phyloP scores from a whole-genome alignment of 2,329 filamentous ascomycete species.

The Ceratocystis lukuohia region DNA sequence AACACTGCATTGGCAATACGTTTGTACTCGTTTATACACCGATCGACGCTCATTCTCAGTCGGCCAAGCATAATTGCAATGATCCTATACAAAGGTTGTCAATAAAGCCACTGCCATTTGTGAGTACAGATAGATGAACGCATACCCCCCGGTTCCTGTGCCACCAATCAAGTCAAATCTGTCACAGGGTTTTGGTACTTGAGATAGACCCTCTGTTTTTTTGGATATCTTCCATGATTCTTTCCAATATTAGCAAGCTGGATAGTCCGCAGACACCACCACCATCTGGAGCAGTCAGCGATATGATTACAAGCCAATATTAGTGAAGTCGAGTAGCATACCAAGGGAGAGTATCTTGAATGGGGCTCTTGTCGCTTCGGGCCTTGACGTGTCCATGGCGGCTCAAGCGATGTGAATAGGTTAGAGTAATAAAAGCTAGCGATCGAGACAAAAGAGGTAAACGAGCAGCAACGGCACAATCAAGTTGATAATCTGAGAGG shows the following conservation, averaged over 20 bases:
- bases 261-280: constrained; percentile 12
- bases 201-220: constrained; percentile 17
- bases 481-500: too few species aligned
- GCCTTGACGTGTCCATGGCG: too few species aligned
- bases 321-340: too few species aligned
- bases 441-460: too few species aligned
- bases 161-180: constrained; percentile 25
- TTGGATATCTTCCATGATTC: constrained; percentile 23
- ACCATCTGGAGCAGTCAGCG: too few species aligned
- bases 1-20: background rate
- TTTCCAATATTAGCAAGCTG: constrained; percentile 23
- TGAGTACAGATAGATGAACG: background rate
- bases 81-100: background rate
- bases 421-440: too few species aligned
- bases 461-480: too few species aligned
- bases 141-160: constrained; percentile 25
- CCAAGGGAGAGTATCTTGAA: too few species aligned
- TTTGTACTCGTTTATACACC: background rate
- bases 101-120: background rate
- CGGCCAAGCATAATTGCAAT: background rate
- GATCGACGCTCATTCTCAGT: background rate
- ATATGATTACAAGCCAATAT: too few species aligned
- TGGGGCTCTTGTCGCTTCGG: too few species aligned
- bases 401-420: too few species aligned
- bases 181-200: constrained; percentile 23